These are phyloP conservation scores for Ceratocystis albifundus DNA, from an alignment of 2,329 filamentous ascomycete genomes.

Conservation along the genomic window DNA sequence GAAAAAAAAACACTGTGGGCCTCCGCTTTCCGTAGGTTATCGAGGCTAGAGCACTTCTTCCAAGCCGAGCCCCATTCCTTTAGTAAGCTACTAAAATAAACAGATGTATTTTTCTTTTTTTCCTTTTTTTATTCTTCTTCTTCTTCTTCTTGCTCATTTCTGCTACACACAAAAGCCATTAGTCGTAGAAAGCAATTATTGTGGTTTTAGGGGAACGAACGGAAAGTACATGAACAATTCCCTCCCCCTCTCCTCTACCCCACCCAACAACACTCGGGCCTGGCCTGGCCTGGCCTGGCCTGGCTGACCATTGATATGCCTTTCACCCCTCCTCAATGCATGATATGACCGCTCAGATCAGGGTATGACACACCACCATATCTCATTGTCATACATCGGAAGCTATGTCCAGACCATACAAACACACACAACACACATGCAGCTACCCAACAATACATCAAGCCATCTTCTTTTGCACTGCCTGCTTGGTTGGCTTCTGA, in stretches of 20 bases:
- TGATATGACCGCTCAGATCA: background rate
- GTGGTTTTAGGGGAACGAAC: background rate
- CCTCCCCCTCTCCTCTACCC: background rate
- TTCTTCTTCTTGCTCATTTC: too few relatives aligned
- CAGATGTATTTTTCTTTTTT: background rate
- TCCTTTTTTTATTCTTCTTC: too few relatives aligned
- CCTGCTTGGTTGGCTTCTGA: slow-evolving; percentile 12
- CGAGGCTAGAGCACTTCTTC: slow-evolving; percentile 8
- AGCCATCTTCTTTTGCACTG: slow-evolving; percentile 19
- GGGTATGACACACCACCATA: background rate
- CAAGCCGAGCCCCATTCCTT: background rate
- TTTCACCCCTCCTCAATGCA: background rate
- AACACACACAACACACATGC: background rate
- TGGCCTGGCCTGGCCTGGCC: background rate
- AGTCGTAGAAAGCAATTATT: background rate
- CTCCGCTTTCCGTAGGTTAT: slow-evolving; percentile 20
- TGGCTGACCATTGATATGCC: background rate
- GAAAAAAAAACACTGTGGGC: background rate
- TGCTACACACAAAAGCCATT: background rate
- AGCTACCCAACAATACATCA: background rate
- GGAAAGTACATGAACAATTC: background rate
- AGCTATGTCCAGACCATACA: background rate
- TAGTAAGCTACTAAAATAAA: background rate
- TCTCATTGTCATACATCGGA: background rate
- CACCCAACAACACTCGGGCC: background rate